Percentiles rank a stretch among this genome's conserved stretches.
phyloP scores from a whole-genome alignment of 305 asterid genomes.

The Coffea humblotiana region DNA sequence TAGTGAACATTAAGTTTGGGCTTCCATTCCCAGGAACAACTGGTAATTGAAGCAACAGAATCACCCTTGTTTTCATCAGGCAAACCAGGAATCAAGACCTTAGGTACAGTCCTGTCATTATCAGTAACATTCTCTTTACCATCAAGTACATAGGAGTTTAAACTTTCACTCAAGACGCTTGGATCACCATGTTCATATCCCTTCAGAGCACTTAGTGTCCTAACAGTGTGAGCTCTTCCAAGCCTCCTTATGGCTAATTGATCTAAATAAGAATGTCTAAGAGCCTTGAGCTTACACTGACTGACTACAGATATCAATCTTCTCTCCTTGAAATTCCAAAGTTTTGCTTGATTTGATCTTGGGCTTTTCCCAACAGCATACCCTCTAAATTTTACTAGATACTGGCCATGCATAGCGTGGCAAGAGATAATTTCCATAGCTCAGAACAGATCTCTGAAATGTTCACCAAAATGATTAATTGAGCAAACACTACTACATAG shows the following conservation, averaged over 20 bases:
- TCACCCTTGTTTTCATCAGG: constrained; percentile 59
- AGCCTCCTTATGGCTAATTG: constrained; percentile 31
- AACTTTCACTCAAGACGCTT: constrained; percentile 40
- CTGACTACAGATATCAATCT: constrained; percentile 21
- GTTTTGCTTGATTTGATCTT: constrained; percentile 30
- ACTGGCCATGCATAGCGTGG: constrained; percentile 37
- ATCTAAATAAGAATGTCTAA: constrained; percentile 30
- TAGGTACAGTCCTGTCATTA: constrained; percentile 42
- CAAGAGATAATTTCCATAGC: constrained; percentile 59
- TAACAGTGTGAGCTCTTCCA: constrained; percentile 19
- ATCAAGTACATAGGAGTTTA: constrained; percentile 43
- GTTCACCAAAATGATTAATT: constrained; percentile 3
- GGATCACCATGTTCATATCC: constrained; percentile 41
- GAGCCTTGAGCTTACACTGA: constrained; percentile 23
- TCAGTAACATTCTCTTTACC: constrained; percentile 42
- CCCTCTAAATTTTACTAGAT: constrained; percentile 34
- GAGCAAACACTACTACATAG: neutral
- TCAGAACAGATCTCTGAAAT: constrained; percentile 35
- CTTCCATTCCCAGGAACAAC: constrained; percentile 83
- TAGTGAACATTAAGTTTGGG: constrained; percentile 75
- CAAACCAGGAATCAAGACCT: constrained; percentile 70
- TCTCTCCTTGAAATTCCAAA: constrained; percentile 33
- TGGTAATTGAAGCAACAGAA: constrained; percentile 46
- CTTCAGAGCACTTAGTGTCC: constrained; percentile 32
- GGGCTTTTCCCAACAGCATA: constrained; percentile 23